These are phyloP conservation scores for Gloeopeniophorella convolvens DNA, from an alignment of 768 basidiomycete species.

Conservation along the genomic window DNA sequence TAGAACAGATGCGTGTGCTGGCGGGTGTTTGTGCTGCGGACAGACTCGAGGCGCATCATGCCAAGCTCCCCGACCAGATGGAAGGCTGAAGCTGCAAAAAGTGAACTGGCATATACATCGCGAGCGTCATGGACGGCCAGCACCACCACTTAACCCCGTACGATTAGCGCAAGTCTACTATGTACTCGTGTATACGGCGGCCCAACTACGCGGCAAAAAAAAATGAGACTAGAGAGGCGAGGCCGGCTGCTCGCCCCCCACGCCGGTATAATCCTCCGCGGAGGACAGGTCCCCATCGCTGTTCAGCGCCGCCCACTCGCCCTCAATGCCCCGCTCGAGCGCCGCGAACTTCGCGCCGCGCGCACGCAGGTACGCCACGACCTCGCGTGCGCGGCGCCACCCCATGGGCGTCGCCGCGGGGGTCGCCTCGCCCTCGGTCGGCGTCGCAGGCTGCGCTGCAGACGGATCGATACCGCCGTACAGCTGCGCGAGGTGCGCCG, in stretches of 20 bases:
- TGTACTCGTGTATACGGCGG: not conserved
- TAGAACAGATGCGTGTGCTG: too few species aligned
- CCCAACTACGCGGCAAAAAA: not conserved
- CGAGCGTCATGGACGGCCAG: too few species aligned
- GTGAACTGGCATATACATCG: too few species aligned
- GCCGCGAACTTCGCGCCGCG: conserved; percentile 66
- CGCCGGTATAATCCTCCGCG: too few species aligned
- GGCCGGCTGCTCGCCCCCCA: not conserved
- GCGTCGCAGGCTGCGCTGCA: conserved; percentile 22
- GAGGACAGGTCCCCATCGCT: conserved; percentile 48
- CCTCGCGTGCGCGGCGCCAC: conserved; percentile 64
- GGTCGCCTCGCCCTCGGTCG: conserved; percentile 26
- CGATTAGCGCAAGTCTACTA: not conserved
- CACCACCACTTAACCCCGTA: too few species aligned
- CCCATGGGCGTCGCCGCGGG: conserved; percentile 30
- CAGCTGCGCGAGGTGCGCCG: conserved; percentile 41
- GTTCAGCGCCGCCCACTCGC: conserved; percentile 68
- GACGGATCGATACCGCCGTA: conserved; percentile 36
- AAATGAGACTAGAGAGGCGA: not conserved
- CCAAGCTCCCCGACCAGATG: too few species aligned
- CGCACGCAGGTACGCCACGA: conserved; percentile 59
- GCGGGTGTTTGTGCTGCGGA: too few species aligned
- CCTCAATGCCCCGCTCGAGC: conserved; percentile 41
- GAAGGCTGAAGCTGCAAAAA: too few species aligned
- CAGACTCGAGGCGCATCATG: too few species aligned